Conservation (phyloP, 2,329 filamentous ascomycete genomes). For the Pyricularia pennisetigena region DNA sequence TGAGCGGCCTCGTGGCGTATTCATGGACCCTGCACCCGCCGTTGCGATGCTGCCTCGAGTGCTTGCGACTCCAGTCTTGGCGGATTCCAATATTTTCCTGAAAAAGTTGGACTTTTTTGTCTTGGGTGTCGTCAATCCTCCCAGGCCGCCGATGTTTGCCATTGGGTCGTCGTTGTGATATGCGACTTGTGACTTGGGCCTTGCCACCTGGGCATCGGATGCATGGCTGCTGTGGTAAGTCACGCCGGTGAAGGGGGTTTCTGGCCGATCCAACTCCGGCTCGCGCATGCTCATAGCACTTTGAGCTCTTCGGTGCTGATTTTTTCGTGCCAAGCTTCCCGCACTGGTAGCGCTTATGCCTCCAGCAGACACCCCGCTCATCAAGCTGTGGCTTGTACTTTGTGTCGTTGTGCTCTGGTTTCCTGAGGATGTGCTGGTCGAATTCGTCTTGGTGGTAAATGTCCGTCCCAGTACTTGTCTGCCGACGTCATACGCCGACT, state of each 20-base stretch:
- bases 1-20: constrained; percentile 28
- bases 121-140: constrained; percentile 68
- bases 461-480: constrained; percentile 63
- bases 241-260: constrained; percentile 63
- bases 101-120: constrained; percentile 83
- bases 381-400: constrained; percentile 74
- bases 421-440: constrained; percentile 67
- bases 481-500: constrained; percentile 71
- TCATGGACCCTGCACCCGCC: constrained; percentile 31
- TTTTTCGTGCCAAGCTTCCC: constrained; percentile 78
- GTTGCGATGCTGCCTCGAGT: constrained; percentile 76
- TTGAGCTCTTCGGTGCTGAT: constrained; percentile 43
- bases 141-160: constrained; percentile 45
- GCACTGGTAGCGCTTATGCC: constrained; percentile 93
- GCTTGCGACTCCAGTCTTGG: constrained; percentile 87
- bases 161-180: constrained; percentile 45
- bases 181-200: constrained; percentile 57
- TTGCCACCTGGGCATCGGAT: constrained; percentile 40
- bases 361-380: constrained; percentile 87
- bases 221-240: constrained; percentile 87
- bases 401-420: constrained; percentile 60
- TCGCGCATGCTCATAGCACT: constrained; percentile 56
- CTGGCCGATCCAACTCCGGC: constrained; percentile 43
- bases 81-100: constrained; percentile 88
- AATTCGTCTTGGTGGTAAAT: constrained; percentile 79